Conservation (phyloP, 2,329 filamentous ascomycete species). For the Botryotinia calthae region DNA sequence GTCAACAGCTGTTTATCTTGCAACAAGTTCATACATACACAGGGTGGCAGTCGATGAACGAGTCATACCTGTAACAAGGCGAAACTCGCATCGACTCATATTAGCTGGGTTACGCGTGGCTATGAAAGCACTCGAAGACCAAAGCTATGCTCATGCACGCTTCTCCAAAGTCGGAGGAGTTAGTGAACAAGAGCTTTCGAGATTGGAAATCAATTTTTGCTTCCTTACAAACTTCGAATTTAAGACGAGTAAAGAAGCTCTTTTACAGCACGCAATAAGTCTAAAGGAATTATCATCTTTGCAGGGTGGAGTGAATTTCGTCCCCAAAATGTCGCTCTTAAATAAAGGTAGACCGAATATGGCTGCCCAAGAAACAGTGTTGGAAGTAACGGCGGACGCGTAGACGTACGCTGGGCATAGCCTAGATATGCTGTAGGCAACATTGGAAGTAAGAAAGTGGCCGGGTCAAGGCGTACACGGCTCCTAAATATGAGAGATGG, state of each 20-base stretch:
- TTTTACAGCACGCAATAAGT: constrained; percentile 50
- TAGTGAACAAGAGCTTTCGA: constrained; percentile 73
- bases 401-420: not conserved
- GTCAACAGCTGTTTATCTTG: constrained; percentile 90
- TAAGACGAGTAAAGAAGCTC: constrained; percentile 56
- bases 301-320: constrained; percentile 37
- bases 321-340: constrained; percentile 34
- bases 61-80: constrained; percentile 73
- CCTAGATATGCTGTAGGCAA: not conserved
- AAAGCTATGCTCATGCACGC: constrained; percentile 79
- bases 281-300: constrained; percentile 40
- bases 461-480: not conserved
- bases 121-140: constrained; percentile 93
- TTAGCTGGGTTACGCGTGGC: constrained; percentile 82
- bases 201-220: constrained; percentile 86
- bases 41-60: constrained; percentile 74
- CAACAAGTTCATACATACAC: constrained; percentile 83
- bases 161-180: constrained; percentile 89
- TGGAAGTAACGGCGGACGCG: constrained; percentile 34
- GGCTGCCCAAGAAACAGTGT: constrained; percentile 29
- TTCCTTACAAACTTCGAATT: constrained; percentile 84
- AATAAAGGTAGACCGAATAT: constrained; percentile 29
- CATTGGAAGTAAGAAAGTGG: constrained; percentile 2
- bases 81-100: constrained; percentile 83
- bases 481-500: not conserved